Evolutionary conservation across 805 yeast species (phyloP).

Genomic region (Soucietia sequanensis): DNA sequence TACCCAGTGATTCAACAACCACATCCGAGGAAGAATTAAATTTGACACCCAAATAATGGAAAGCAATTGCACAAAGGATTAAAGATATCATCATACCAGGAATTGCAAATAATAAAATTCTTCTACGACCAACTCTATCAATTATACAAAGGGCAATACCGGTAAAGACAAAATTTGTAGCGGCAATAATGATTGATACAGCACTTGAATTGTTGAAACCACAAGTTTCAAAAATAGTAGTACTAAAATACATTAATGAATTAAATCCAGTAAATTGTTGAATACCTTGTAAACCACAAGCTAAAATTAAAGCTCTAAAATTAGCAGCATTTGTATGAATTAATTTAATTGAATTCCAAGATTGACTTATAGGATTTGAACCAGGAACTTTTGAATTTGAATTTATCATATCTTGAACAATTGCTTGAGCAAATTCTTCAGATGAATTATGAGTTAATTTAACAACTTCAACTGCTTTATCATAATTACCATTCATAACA

Average conservation of each 20-base stretch:
- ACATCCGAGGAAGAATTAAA: conserved; percentile 50
- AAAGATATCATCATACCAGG: conserved; percentile 83
- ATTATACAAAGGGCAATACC: conserved; percentile 81
- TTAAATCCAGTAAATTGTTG: conserved; percentile 98
- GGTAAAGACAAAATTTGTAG: conserved; percentile 90
- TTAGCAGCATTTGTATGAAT: conserved; percentile 73
- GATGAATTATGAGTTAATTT: conserved; percentile 62
- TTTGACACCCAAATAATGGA: conserved; percentile 74
- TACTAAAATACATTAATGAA: conserved; percentile 91
- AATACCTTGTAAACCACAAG: conserved; percentile 92
- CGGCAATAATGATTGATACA: conserved; percentile 89
- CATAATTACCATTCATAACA: conserved; percentile 65
- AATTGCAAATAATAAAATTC: conserved; percentile 71
- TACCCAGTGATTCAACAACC: conserved; percentile 36
- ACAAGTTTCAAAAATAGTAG: conserved; percentile 86
- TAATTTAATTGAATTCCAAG: conserved; percentile 60
- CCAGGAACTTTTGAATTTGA: conserved; percentile 45
- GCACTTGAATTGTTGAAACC: conserved; percentile 92
- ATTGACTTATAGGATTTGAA: conserved; percentile 41
- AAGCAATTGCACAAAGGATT: conserved; percentile 82
- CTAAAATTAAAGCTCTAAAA: conserved; percentile 83
- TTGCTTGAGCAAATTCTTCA: conserved; percentile 60
- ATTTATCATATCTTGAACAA: conserved; percentile 62
- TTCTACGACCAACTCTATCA: conserved; percentile 85
- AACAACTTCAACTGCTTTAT: conserved; percentile 66